Evolutionary conservation across 257 asterid genomes (phyloP).

Genomic region (Solanum medicagineum): DNA sequence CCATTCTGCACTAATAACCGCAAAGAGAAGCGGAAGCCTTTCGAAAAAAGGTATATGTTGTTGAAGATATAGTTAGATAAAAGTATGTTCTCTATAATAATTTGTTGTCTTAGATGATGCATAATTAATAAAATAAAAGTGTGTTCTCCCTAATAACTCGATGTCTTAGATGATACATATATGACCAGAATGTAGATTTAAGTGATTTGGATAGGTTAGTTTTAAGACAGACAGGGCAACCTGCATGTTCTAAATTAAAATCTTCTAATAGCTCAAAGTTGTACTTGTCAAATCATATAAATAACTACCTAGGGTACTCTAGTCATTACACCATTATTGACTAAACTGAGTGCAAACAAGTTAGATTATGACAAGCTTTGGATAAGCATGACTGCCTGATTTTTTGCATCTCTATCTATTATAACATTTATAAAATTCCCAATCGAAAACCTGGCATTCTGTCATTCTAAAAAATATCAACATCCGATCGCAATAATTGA

Average conservation of each 20-base stretch:
- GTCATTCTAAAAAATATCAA: not conserved
- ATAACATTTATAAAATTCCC: conserved; percentile 7
- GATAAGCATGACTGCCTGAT: conserved; percentile 14
- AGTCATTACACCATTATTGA: conserved; percentile 13
- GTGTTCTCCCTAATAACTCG: not conserved
- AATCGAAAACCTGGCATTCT: not conserved
- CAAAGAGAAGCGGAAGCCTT: not conserved
- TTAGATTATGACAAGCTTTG: conserved; percentile 6
- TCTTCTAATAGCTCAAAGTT: conserved; percentile 24
- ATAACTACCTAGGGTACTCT: conserved; percentile 16
- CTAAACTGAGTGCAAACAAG: conserved; percentile 8
- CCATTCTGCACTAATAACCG: not conserved
- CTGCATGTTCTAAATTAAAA: conserved; percentile 27
- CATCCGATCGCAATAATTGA: not conserved
- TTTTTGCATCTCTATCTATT: conserved; percentile 22
- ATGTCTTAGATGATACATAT: not conserved
- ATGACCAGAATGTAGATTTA: conserved; percentile 8
- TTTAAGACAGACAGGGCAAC: conserved; percentile 19
- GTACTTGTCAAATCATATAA: conserved; percentile 20
- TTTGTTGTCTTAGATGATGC: not conserved
- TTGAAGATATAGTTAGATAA: not conserved
- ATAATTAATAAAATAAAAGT: not conserved
- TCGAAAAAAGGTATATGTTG: not conserved
- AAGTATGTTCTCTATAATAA: not conserved
- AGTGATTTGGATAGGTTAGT: conserved; percentile 8